A percentile compares a stretch with the other conserved stretches of the same genome.
Conservation (phyloP, 2,329 filamentous ascomycete species). For the Parafenestella ontariensis region DNA sequence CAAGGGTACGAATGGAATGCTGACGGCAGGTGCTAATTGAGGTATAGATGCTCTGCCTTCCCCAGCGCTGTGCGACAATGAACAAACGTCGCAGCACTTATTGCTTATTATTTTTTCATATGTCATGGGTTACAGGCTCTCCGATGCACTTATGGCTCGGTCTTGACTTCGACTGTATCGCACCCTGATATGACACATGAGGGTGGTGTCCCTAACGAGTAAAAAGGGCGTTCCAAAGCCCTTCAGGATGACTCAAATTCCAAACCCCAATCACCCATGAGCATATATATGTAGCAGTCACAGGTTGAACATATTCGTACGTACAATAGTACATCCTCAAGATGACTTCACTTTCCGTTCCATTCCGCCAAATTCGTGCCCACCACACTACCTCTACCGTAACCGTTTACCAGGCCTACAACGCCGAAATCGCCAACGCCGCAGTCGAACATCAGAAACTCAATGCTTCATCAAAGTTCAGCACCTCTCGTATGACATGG, state of each 20-base stretch:
- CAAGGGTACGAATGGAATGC: slow-evolving; percentile 2
- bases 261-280: not conserved
- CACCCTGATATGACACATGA: too few species aligned
- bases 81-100: not conserved
- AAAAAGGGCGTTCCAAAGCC: slow-evolving; percentile 4
- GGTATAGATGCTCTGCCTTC: not conserved
- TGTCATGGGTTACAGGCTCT: not conserved
- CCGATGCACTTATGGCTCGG: too few species aligned
- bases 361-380: slow-evolving; percentile 61
- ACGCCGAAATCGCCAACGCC: slow-evolving; percentile 58
- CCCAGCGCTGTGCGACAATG: not conserved
- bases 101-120: not conserved
- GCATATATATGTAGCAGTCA: not conserved
- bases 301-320: not conserved
- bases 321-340: not conserved
- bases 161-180: too few species aligned
- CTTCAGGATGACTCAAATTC: not conserved
- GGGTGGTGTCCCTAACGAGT: not conserved
- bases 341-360: slow-evolving; percentile 7
- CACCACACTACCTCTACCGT: slow-evolving; percentile 59
- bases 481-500: slow-evolving; percentile 67
- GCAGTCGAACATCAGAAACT: slow-evolving; percentile 62
- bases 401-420: slow-evolving; percentile 70
- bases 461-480: slow-evolving; percentile 61
- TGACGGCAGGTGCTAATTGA: not conserved